These are phyloP conservation scores for Metarhizium guizhouense DNA, from an alignment of 2,329 filamentous ascomycete species.

Conservation along the genomic window DNA sequence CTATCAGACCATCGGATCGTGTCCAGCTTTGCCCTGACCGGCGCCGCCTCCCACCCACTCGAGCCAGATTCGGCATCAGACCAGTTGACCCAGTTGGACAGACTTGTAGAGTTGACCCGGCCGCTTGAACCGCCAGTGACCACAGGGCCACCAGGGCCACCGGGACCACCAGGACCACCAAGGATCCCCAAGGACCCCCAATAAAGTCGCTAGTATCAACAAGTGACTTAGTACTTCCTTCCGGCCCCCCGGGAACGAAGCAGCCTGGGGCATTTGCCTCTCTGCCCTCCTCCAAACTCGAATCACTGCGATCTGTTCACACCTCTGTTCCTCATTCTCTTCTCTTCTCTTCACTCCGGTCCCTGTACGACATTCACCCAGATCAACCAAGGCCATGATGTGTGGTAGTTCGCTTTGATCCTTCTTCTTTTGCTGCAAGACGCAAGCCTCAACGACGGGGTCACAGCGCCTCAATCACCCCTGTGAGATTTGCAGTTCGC, in stretches of 20 bases:
- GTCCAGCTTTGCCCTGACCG: not conserved
- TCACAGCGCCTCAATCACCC: slow-evolving; percentile 5
- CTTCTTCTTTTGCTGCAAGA: slow-evolving; percentile 7
- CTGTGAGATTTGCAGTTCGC: slow-evolving; percentile 6
- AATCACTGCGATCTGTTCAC: slow-evolving; percentile 3
- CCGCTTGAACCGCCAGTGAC: no score
- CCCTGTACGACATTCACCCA: slow-evolving; percentile 5
- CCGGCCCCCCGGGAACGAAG: slow-evolving; percentile 8
- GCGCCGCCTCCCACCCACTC: not conserved
- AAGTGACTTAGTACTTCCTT: not conserved
- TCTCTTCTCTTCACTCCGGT: slow-evolving; percentile 1
- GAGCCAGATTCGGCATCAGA: not conserved
- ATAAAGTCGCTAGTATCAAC: not conserved
- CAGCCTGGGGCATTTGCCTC: slow-evolving; percentile 6
- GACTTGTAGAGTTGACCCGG: no score
- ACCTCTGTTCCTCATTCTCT: slow-evolving; percentile 1
- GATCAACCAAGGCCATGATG: slow-evolving; percentile 8
- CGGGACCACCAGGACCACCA: no score
- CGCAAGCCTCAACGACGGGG: slow-evolving; percentile 7
- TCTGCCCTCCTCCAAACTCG: slow-evolving; percentile 4
- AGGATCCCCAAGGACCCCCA: not conserved
- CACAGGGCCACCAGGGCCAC: no score
- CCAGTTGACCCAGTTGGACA: no score
- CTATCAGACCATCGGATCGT: no score
- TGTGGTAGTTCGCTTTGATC: slow-evolving; percentile 10